phyloP scores from a whole-genome alignment of 495 filamentous ascomycete genomes.

The Penicillium ochrochloron region DNA sequence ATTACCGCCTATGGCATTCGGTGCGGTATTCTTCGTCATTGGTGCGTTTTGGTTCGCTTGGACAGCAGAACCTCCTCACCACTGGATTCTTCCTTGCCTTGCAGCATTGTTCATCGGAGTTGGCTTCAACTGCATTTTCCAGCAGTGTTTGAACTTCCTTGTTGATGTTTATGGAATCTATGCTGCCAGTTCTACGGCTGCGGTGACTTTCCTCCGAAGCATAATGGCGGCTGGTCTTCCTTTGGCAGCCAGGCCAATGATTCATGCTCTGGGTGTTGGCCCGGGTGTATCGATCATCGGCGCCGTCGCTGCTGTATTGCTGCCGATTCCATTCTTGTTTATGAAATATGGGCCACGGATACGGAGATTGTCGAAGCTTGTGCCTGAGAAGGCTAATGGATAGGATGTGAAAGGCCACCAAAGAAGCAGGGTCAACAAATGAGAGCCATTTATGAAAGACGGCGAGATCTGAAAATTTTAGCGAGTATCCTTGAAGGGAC shows the following conservation, averaged over 20 bases:
- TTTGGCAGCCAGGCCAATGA: constrained; percentile 41
- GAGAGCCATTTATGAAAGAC: background rate
- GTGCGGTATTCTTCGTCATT: constrained; percentile 50
- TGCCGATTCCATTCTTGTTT: constrained; percentile 44
- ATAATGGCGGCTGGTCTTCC: constrained; percentile 42
- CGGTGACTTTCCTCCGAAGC: constrained; percentile 44
- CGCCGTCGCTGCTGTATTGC: constrained; percentile 33
- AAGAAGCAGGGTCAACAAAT: background rate
- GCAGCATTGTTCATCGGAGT: constrained; percentile 34
- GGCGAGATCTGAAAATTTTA: no score
- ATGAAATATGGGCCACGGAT: constrained; percentile 39
- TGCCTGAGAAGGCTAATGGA: background rate
- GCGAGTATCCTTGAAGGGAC: background rate
- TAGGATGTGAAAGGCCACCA: background rate
- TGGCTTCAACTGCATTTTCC: constrained; percentile 45
- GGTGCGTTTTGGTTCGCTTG: constrained; percentile 54
- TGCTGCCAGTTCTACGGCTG: constrained; percentile 40
- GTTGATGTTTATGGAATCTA: constrained; percentile 43
- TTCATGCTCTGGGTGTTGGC: constrained; percentile 35
- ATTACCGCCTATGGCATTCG: constrained; percentile 52
- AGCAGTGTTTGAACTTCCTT: constrained; percentile 46
- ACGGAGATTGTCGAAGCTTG: constrained; percentile 35
- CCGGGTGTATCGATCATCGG: constrained; percentile 42
- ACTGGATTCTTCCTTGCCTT: constrained; percentile 29
- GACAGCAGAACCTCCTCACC: constrained; percentile 35